Evolutionary conservation across 768 basidiomycete genomes (phyloP), one percentile per base, ranked within the genome.

Genomic region (Russula foetens): DNA sequence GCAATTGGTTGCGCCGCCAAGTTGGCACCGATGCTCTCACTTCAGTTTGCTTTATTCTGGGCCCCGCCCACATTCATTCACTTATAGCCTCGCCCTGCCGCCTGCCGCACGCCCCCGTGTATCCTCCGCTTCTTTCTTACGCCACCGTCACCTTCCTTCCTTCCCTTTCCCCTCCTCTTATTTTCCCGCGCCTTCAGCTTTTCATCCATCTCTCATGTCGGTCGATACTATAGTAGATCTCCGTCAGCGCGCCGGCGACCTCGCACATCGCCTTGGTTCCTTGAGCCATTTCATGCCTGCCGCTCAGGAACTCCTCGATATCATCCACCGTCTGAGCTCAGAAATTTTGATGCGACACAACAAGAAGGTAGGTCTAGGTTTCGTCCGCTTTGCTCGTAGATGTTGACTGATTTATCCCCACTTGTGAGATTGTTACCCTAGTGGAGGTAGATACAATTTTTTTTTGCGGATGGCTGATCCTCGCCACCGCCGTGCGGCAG

Each of bases 221-320:
- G 26, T 56, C 21, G 49, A 52, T 66, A 56, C 63, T 31, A 46
- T 63, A 51, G 39, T 63, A 63, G 64, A 67, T 62, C 53, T 65
- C 54, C 56, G 58, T 33, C 61, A 57, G 38, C 47, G 45, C 33
- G 66, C 66, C 14, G 66, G 59, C 8, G 50, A 67, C 14, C 58
- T 67, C 38, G 66, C 66, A 2, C 53, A 59, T 24, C 57, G 60
- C 17, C 56, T 67, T 9, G 52, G 56, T 39, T 62, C 60, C 28
- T 28, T 65, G 45, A 31, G 41, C n/a, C 55, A 47, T 44, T 67
- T 67, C 53, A 29, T 59, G 7, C 46, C 63, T 46, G 64, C 66
- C 21, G 60, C 64, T 19, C 59, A 58, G 49, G 64, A 67, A 45
- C 66, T 67, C 15, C 44, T 67, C 26, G 49, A 59, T 43, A 62